These are phyloP conservation scores for Hirschioporus abietinus DNA, from an alignment of 768 basidiomycete species.

Conservation along the genomic window DNA sequence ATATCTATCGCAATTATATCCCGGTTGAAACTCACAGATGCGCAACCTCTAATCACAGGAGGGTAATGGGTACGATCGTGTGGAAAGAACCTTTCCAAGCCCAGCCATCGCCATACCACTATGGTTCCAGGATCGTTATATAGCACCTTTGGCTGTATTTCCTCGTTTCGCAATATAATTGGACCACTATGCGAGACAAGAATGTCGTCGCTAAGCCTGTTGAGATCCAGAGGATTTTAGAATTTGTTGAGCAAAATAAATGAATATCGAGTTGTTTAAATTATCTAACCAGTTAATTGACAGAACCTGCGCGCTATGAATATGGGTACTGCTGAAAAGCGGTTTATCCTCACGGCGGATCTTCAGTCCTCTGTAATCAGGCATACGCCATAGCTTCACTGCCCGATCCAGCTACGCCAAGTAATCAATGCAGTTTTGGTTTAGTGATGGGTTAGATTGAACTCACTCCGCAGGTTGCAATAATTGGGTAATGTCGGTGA, in stretches of 20 bases:
- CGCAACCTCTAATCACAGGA: slow-evolving; percentile 47
- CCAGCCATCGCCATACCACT: slow-evolving; percentile 65
- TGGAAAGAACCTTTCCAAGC: slow-evolving; percentile 60
- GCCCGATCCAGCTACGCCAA: slow-evolving; percentile 56
- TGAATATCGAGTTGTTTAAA: not conserved
- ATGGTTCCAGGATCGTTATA: slow-evolving; percentile 41
- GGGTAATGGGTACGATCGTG: slow-evolving; percentile 28
- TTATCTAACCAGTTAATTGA: slow-evolving; percentile 55
- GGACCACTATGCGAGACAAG: slow-evolving; percentile 27
- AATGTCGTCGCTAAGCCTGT: slow-evolving; percentile 52
- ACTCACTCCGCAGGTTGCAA: slow-evolving; percentile 76
- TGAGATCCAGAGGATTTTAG: not conserved
- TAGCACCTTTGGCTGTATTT: slow-evolving; percentile 12
- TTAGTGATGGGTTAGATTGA: not conserved
- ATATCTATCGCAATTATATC: not conserved
- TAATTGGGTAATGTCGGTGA: slow-evolving; percentile 54
- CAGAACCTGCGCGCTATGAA: slow-evolving; percentile 62
- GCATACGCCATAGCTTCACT: slow-evolving; percentile 72
- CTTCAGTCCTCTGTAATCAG: slow-evolving; percentile 29
- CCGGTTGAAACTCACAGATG: slow-evolving; percentile 41
- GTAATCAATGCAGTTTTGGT: not conserved
- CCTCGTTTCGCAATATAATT: slow-evolving; percentile 17
- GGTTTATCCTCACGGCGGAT: slow-evolving; percentile 69
- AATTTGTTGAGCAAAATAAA: not conserved
- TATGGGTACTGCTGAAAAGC: slow-evolving; percentile 58